Evolutionary conservation across 768 basidiomycete genomes (phyloP).

Genomic region (Suillus clintonianus): DNA sequence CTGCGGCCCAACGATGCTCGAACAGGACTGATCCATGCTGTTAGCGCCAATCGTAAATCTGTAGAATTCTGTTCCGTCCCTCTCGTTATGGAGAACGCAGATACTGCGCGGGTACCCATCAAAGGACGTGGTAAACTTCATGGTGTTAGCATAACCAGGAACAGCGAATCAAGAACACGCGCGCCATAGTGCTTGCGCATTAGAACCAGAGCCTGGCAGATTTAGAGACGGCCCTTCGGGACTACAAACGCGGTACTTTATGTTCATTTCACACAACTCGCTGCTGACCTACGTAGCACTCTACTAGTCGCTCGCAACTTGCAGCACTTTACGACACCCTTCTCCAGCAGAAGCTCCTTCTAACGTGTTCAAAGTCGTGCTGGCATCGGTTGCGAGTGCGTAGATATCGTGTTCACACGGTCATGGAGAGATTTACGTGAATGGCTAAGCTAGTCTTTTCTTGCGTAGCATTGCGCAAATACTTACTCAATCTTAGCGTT

Average conservation of each 20-base stretch:
- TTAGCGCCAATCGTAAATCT: neutral
- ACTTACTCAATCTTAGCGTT: too few relatives aligned
- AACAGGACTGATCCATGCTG: neutral
- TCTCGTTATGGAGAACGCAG: constrained; percentile 1
- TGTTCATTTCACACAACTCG: neutral
- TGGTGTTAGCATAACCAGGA: constrained; percentile 1
- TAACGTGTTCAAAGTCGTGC: too few relatives aligned
- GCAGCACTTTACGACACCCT: constrained; percentile 94
- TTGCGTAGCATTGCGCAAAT: too few relatives aligned
- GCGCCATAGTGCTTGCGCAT: constrained; percentile 91
- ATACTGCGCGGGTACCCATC: neutral
- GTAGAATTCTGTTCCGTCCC: neutral
- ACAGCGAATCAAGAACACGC: constrained; percentile 78
- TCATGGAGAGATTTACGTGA: too few relatives aligned
- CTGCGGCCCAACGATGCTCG: neutral
- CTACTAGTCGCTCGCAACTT: constrained; percentile 93
- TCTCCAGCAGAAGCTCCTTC: constrained; percentile 97
- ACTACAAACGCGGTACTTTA: constrained; percentile 75
- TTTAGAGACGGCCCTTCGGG: constrained; percentile 84
- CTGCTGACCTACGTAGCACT: constrained; percentile 57
- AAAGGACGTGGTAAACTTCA: neutral
- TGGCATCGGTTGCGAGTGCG: too few relatives aligned
- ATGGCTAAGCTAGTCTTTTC: too few relatives aligned
- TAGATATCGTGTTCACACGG: too few relatives aligned
- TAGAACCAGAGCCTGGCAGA: constrained; percentile 86